Evolutionary conservation across 345 rosid genomes (phyloP).

Genomic region (Populus nigra): DNA sequence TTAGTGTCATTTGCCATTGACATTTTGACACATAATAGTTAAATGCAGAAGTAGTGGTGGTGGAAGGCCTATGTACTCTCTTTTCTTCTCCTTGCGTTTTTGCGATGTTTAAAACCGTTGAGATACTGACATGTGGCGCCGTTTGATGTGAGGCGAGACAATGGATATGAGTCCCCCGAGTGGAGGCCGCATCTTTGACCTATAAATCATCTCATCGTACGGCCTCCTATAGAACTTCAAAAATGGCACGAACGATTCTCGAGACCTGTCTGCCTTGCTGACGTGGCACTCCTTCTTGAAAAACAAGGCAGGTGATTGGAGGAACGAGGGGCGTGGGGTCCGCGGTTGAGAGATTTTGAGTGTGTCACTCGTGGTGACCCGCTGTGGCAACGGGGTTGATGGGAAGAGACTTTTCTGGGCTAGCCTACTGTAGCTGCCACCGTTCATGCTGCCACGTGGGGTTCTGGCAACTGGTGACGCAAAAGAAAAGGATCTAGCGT

Average conservation of each 20-base stretch:
- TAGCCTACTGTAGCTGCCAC: slow-evolving; percentile 8
- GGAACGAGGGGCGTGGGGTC: slow-evolving; percentile 80
- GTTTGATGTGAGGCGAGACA: slow-evolving; percentile 62
- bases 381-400: slow-evolving; percentile 78
- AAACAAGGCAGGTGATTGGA: slow-evolving; percentile 85
- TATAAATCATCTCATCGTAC: slow-evolving; percentile 86
- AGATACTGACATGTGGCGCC: slow-evolving; percentile 81
- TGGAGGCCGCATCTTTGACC: slow-evolving; percentile 87
- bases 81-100: background rate
- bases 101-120: slow-evolving; percentile 59
- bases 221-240: slow-evolving; percentile 73
- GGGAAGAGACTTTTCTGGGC: slow-evolving; percentile 59
- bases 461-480: slow-evolving; percentile 75
- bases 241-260: slow-evolving; percentile 76
- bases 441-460: slow-evolving; percentile 41
- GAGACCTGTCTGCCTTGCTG: slow-evolving; percentile 52
- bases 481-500: slow-evolving; percentile 66
- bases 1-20: slow-evolving; percentile 10
- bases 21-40: slow-evolving; percentile 12
- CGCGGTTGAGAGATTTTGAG: slow-evolving; percentile 29
- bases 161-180: slow-evolving; percentile 84
- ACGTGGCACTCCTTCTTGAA: slow-evolving; percentile 62
- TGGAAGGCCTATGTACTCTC: slow-evolving; percentile 21
- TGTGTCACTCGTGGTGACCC: slow-evolving; percentile 27
- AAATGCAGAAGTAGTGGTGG: background rate